A percentile compares a stretch with the other conserved stretches of the same genome.
Conservation (phyloP, 768 basidiomycete species). For the Cystofilobasidium macerans region DNA sequence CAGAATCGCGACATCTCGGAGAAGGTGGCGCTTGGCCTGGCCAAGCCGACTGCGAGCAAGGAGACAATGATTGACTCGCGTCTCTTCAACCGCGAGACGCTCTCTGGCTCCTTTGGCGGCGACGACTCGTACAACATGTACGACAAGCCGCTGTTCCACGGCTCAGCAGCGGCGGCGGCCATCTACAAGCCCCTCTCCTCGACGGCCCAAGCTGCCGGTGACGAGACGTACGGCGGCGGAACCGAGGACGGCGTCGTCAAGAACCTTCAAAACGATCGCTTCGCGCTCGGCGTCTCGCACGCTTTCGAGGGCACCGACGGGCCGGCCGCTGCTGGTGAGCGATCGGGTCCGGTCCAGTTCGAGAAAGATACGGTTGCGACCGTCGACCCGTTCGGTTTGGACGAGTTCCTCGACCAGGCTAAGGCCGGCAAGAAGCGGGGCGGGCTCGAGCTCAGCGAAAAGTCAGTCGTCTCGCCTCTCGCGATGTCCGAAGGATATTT, state of each 20-base stretch:
- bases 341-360: constrained; percentile 93
- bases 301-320: constrained; percentile 83
- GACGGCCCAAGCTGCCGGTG: constrained; percentile 43
- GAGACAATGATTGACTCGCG: constrained; percentile 96
- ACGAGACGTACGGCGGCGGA: constrained; percentile 85
- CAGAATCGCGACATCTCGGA: constrained; percentile 99
- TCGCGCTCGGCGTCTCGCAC: constrained; percentile 65
- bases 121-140: constrained; percentile 92
- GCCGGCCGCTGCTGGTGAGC: constrained; percentile 50
- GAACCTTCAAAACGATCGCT: constrained; percentile 86
- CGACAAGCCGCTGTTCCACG: constrained; percentile 89
- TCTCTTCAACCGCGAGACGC: constrained; percentile 90
- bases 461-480: constrained; percentile 9
- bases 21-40: constrained; percentile 93
- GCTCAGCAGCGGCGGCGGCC: constrained; percentile 93
- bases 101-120: constrained; percentile 68
- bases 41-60: constrained; percentile 90
- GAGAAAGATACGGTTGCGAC: constrained; percentile 75
- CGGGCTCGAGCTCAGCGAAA: constrained; percentile 24
- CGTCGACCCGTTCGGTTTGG: constrained; percentile 81
- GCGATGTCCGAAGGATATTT: neutral
- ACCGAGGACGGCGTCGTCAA: constrained; percentile 89
- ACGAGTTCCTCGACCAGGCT: constrained; percentile 94
- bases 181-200: constrained; percentile 76
- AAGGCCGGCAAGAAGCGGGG: constrained; percentile 85